A percentile compares a stretch with the other conserved stretches of the same genome.
Conservation (phyloP, 371 early-diverging fungal species). For the Rhizopus delemar region DNA sequence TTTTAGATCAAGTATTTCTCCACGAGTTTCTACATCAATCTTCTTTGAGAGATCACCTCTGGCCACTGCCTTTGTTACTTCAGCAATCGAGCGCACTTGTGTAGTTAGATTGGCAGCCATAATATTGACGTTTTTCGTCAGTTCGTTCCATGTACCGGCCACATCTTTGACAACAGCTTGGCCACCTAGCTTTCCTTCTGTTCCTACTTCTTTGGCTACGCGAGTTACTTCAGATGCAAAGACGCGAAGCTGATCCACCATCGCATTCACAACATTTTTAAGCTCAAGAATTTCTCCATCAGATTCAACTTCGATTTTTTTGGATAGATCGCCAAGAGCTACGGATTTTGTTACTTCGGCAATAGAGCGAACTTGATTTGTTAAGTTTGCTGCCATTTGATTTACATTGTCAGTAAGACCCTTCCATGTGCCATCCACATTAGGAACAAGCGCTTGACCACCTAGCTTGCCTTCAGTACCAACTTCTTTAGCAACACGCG, state of each 20-base stretch:
- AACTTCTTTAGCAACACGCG: slow-evolving; percentile 39
- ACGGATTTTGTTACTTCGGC: slow-evolving; percentile 60
- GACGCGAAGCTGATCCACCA: slow-evolving; percentile 59
- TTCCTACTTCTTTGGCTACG: slow-evolving; percentile 58
- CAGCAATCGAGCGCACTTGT: slow-evolving; percentile 61
- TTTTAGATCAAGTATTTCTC: slow-evolving; percentile 47
- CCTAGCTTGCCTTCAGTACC: slow-evolving; percentile 50
- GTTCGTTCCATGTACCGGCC: slow-evolving; percentile 63
- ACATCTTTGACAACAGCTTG: slow-evolving; percentile 51
- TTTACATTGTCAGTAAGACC: slow-evolving; percentile 52
- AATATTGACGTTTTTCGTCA: slow-evolving; percentile 31
- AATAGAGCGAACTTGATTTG: slow-evolving; percentile 52
- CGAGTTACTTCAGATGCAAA: slow-evolving; percentile 60
- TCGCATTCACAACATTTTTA: slow-evolving; percentile 72
- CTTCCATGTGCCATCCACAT: slow-evolving; percentile 51
- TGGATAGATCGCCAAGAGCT: slow-evolving; percentile 62
- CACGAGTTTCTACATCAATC: slow-evolving; percentile 45
- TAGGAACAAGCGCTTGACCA: slow-evolving; percentile 34
- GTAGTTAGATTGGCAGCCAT: slow-evolving; percentile 61
- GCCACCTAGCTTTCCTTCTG: slow-evolving; percentile 62
- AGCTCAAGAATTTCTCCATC: slow-evolving; percentile 68
- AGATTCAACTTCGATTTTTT: slow-evolving; percentile 65
- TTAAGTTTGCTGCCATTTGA: slow-evolving; percentile 45
- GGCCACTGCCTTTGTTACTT: slow-evolving; percentile 62
- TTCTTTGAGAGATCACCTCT: slow-evolving; percentile 38